phyloP scores from a whole-genome alignment of 139 green algal species.

The Edaphochlamys debaryana region DNA sequence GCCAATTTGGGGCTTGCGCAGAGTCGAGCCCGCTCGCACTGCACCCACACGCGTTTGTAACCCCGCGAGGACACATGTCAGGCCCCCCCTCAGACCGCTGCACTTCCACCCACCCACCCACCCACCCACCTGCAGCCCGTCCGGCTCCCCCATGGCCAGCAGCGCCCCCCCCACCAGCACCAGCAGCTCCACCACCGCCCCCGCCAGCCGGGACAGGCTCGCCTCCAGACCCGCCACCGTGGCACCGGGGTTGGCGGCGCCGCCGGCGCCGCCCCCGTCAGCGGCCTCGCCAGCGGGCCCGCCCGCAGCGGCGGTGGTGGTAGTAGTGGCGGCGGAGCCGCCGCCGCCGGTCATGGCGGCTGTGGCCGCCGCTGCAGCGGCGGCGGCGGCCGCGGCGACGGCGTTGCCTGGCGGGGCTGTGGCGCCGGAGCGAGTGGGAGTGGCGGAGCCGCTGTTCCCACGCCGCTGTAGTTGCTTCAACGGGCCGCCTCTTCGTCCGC shows the following conservation, averaged over 20 bases:
- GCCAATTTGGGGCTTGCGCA: no score
- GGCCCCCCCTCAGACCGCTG: no score
- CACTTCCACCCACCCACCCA: no score
- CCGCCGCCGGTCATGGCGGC: not conserved
- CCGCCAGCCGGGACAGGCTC: constrained; percentile 23
- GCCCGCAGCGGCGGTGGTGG: not conserved
- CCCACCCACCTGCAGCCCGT: constrained; percentile 27
- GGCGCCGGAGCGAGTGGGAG: no score
- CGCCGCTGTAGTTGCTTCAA: no score
- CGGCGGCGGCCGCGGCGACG: not conserved
- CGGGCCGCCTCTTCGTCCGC: no score
- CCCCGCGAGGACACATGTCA: no score
- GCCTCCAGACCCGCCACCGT: constrained; percentile 17
- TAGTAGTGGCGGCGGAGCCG: not conserved
- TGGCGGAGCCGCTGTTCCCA: no score
- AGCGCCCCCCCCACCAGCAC: constrained; percentile 28
- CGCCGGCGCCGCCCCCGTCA: not conserved
- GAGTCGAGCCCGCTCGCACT: no score
- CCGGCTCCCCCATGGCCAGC: constrained; percentile 29
- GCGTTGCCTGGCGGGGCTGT: no score
- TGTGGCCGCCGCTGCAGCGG: not conserved
- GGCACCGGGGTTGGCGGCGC: no score
- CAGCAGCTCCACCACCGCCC: constrained; percentile 19
- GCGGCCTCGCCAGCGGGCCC: not conserved
- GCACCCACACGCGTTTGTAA: no score